Evolutionary conservation across 306 rosid species (phyloP).

Genomic region (Cucurbita ficifolia): DNA sequence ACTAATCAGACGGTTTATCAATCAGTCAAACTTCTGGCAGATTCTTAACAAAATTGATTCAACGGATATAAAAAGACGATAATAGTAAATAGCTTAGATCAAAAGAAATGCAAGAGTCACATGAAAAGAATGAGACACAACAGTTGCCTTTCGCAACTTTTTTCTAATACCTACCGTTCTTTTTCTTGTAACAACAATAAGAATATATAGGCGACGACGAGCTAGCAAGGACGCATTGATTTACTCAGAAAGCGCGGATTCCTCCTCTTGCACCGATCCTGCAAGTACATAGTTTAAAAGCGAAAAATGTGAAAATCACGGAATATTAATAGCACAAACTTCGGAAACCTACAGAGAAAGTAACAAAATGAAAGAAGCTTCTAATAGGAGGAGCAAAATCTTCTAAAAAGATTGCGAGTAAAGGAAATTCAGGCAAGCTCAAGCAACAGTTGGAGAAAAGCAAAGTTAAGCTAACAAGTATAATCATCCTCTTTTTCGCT

Average conservation of each 20-base stretch:
- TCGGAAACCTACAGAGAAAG: constrained; percentile 16
- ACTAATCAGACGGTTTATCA: constrained; percentile 26
- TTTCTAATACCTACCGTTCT: constrained; percentile 12
- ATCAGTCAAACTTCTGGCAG: constrained; percentile 24
- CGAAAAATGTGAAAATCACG: constrained; percentile 15
- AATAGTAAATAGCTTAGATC: constrained; percentile 12
- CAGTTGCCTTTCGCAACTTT: constrained; percentile 11
- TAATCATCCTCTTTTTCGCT: background rate
- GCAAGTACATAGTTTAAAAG: constrained; percentile 12
- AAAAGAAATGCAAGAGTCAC: constrained; percentile 38
- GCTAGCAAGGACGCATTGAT: constrained; percentile 18
- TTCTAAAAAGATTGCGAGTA: constrained; percentile 23
- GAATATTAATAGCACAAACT: constrained; percentile 18
- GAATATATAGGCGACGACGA: constrained; percentile 12
- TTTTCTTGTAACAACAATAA: constrained; percentile 18
- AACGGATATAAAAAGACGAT: constrained; percentile 18
- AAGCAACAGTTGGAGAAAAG: constrained; percentile 34
- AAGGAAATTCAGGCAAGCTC: constrained; percentile 27
- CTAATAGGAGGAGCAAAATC: constrained; percentile 3
- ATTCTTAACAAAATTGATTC: constrained; percentile 37
- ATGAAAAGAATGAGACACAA: constrained; percentile 49
- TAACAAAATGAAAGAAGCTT: constrained; percentile 17
- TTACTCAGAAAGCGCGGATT: constrained; percentile 13
- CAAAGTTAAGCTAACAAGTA: constrained; percentile 11
- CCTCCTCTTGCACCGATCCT: constrained; percentile 30